Evolutionary conservation across 495 filamentous ascomycete species (phyloP).

Genomic region (Thermochaetoides thermophila): DNA sequence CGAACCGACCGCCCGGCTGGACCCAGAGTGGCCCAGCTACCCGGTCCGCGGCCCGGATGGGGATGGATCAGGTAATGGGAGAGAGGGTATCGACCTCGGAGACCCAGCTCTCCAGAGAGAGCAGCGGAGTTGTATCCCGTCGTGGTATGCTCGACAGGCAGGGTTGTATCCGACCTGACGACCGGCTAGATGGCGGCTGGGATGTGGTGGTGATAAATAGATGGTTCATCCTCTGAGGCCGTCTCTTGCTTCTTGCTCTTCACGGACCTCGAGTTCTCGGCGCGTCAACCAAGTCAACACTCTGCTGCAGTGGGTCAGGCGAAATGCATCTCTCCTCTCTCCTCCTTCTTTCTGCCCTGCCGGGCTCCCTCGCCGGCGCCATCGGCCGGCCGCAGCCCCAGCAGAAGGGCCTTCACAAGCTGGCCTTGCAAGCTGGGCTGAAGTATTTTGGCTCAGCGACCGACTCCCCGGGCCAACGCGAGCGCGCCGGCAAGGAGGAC

Average conservation of each 20-base stretch:
- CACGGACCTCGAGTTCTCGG: not conserved
- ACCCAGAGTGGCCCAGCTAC: too few relatives aligned
- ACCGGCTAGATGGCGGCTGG: too few relatives aligned
- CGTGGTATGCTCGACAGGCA: too few relatives aligned
- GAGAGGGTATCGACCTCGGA: too few relatives aligned
- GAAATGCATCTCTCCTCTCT: not conserved
- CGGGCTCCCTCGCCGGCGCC: too few relatives aligned
- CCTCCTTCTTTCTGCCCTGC: not conserved
- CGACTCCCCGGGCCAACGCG: slow-evolving; percentile 27
- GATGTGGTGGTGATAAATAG: not conserved
- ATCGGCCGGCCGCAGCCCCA: too few relatives aligned
- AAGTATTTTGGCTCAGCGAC: slow-evolving; percentile 37
- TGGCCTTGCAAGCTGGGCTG: slow-evolving; percentile 27
- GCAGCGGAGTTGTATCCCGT: too few relatives aligned
- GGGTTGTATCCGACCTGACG: too few relatives aligned
- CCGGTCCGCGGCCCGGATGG: too few relatives aligned
- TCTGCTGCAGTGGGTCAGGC: not conserved
- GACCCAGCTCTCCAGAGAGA: too few relatives aligned
- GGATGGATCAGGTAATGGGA: too few relatives aligned
- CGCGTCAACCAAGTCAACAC: not conserved
- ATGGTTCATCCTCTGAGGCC: not conserved
- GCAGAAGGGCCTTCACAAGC: slow-evolving; percentile 21
- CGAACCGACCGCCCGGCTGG: too few relatives aligned
- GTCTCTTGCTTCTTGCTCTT: not conserved
- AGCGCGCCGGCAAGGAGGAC: slow-evolving; percentile 17